Percentiles rank a stretch among this genome's conserved stretches.
These are phyloP conservation scores for Pseudoturritis turrita DNA, from an alignment of 345 rosid genomes.

Conservation along the genomic window DNA sequence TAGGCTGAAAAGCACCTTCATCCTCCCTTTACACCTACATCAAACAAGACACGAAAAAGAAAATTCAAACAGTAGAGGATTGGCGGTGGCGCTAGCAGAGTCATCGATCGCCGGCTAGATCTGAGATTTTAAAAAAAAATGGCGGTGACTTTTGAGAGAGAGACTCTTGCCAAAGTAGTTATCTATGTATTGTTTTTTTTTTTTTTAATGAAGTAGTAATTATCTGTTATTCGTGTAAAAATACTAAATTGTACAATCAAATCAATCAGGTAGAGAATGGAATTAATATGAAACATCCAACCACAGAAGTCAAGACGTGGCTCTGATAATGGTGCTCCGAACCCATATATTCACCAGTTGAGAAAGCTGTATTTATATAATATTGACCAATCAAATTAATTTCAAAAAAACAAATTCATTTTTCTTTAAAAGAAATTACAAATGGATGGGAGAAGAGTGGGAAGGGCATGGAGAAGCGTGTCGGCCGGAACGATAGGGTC, in stretches of 20 bases:
- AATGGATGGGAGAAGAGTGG: constrained; percentile 12
- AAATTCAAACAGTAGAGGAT: no score
- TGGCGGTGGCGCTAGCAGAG: no score
- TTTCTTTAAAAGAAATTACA: neutral
- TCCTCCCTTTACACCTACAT: no score
- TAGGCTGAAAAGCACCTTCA: no score
- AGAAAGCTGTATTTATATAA: constrained; percentile 18
- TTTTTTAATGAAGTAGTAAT: neutral
- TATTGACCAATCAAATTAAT: constrained; percentile 11
- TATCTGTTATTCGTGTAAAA: neutral
- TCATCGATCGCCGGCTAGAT: no score
- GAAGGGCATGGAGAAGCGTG: constrained; percentile 43
- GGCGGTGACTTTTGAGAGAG: no score
- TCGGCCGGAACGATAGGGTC: constrained; percentile 47
- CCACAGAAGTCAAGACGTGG: constrained; percentile 24
- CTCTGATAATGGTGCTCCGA: constrained; percentile 27
- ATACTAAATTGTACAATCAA: constrained; percentile 9
- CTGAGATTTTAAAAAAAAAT: no score
- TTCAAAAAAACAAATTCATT: neutral
- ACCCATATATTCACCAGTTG: constrained; percentile 24
- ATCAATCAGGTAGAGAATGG: constrained; percentile 23
- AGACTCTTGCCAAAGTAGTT: no score
- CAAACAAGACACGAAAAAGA: no score
- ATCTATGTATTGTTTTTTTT: no score
- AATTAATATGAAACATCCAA: constrained; percentile 19